phyloP scores from a whole-genome alignment of 2,329 filamentous ascomycete genomes.

The Pyrenochaeta sp. region DNA sequence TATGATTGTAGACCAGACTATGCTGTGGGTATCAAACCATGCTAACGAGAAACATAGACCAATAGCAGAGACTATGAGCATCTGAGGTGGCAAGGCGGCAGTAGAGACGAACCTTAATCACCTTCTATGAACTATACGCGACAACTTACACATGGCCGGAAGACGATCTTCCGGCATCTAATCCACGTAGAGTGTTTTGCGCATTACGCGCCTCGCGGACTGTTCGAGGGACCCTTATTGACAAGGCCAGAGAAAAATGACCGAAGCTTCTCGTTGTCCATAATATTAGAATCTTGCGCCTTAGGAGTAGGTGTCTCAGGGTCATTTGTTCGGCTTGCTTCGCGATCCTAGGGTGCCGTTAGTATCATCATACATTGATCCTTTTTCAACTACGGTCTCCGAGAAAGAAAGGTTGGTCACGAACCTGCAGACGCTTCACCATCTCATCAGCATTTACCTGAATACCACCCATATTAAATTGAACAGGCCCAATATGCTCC shows the following conservation, averaged over 20 bases:
- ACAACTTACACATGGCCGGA: too few relatives aligned
- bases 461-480: constrained; percentile 98
- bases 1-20: constrained; percentile 5
- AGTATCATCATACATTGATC: constrained; percentile 10
- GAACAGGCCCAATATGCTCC: constrained; percentile 86
- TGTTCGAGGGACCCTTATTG: constrained; percentile 42
- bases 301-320: constrained; percentile 36
- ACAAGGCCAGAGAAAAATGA: constrained; percentile 52
- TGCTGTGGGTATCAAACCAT: constrained; percentile 17
- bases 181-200: too few relatives aligned
- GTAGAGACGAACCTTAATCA: too few relatives aligned
- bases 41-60: not conserved
- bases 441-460: constrained; percentile 95
- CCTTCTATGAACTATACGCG: too few relatives aligned
- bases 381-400: not conserved
- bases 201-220: constrained; percentile 28
- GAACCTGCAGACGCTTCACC: constrained; percentile 83
- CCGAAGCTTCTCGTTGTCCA: constrained; percentile 51
- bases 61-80: too few relatives aligned
- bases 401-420: not conserved
- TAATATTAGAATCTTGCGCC: constrained; percentile 39
- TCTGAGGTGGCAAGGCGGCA: not conserved
- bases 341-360: constrained; percentile 42
- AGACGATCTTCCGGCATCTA: not conserved
- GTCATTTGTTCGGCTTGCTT: constrained; percentile 43